Conservation (phyloP, 371 early-diverging fungal genomes). For the Gilbertella persicaria region DNA sequence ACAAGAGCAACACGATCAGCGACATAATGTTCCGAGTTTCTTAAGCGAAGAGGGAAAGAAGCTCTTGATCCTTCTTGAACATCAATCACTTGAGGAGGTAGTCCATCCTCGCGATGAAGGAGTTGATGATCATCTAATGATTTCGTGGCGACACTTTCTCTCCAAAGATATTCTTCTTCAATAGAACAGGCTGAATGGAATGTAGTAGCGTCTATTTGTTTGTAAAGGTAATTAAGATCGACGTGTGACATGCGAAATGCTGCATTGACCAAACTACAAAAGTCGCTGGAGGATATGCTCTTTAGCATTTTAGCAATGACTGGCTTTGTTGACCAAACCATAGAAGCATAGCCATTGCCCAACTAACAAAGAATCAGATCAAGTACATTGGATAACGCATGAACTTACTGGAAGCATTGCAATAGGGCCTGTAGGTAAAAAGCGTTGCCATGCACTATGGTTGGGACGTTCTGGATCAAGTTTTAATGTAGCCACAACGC, state of each 20-base stretch:
- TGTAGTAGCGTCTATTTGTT: constrained; percentile 49
- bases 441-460: constrained; percentile 88
- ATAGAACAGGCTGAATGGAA: constrained; percentile 49
- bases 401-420: constrained; percentile 84
- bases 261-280: constrained; percentile 76
- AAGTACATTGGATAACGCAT: neutral
- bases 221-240: constrained; percentile 75
- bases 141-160: constrained; percentile 47
- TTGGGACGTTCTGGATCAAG: constrained; percentile 47
- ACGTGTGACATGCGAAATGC: constrained; percentile 74
- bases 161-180: constrained; percentile 69
- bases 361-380: constrained; percentile 31
- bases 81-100: constrained; percentile 67
- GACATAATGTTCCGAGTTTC: constrained; percentile 77
- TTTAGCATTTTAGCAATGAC: constrained; percentile 65
- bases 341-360: constrained; percentile 65
- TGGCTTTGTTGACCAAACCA: constrained; percentile 90
- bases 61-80: constrained; percentile 74
- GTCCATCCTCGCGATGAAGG: constrained; percentile 26
- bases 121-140: constrained; percentile 23
- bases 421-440: constrained; percentile 92
- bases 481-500: constrained; percentile 89
- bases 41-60: constrained; percentile 83
- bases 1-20: constrained; percentile 84
- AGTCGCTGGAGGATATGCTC: constrained; percentile 59